Evolutionary conservation across 2,329 filamentous ascomycete species (phyloP).

Genomic region (Cyphellophora attinorum): DNA sequence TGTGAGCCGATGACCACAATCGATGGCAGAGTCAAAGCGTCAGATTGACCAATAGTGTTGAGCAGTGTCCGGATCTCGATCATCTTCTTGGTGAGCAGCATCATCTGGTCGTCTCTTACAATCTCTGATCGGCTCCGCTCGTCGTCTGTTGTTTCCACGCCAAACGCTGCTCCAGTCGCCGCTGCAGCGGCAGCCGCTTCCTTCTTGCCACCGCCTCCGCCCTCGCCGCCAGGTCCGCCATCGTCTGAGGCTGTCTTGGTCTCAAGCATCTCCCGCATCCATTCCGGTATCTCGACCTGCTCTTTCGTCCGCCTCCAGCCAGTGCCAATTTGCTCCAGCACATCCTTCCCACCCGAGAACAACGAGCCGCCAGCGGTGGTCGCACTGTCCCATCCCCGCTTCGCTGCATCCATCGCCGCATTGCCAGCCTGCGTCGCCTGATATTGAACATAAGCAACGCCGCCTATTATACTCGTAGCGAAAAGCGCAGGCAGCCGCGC

Average conservation of each 20-base stretch:
- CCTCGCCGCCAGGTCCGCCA: constrained; percentile 33
- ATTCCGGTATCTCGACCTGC: constrained; percentile 61
- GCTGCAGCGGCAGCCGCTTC: constrained; percentile 53
- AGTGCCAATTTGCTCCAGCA: constrained; percentile 67
- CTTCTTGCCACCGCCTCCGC: constrained; percentile 25
- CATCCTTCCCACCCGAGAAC: constrained; percentile 61
- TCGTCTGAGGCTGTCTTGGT: constrained; percentile 49
- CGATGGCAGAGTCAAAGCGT: constrained; percentile 76
- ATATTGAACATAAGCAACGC: constrained; percentile 88
- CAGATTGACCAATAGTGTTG: constrained; percentile 84
- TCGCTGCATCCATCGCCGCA: constrained; percentile 67
- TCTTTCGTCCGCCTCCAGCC: constrained; percentile 82
- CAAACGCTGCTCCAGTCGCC: constrained; percentile 68
- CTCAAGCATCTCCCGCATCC: constrained; percentile 66
- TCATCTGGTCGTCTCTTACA: constrained; percentile 95
- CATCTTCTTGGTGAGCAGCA: constrained; percentile 98
- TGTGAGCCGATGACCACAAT: constrained; percentile 99
- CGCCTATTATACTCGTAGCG: constrained; percentile 77
- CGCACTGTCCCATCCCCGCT: constrained; percentile 63
- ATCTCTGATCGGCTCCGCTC: constrained; percentile 52
- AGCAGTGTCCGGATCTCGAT: constrained; percentile 94
- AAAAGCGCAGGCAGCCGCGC: constrained; percentile 81
- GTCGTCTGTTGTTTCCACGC: constrained; percentile 60
- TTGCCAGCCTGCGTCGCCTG: constrained; percentile 79
- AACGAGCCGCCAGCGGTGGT: constrained; percentile 39